A percentile compares a stretch with the other conserved stretches of the same genome.
Conservation (phyloP, 2,329 filamentous ascomycete species). For the Ceratocystiopsis minuta region DNA sequence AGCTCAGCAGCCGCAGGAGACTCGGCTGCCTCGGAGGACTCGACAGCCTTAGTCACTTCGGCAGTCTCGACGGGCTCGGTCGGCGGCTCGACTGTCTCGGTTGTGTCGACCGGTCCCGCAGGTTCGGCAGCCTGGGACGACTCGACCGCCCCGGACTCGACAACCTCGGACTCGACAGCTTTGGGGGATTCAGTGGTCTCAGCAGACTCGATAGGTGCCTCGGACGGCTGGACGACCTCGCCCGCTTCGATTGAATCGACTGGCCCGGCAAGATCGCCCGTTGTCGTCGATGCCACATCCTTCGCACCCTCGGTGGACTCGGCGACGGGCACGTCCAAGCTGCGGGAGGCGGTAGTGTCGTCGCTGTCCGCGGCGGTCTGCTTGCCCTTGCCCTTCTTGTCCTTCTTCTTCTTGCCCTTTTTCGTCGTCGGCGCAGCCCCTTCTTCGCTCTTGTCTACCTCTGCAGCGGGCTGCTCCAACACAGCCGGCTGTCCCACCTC, state of each 20-base stretch:
- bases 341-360: too few species aligned
- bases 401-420: constrained; percentile 4
- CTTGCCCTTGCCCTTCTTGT: constrained; percentile 3
- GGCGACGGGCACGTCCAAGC: background rate
- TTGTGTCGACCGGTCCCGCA: background rate
- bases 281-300: too few species aligned
- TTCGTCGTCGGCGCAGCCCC: background rate
- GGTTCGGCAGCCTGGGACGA: background rate
- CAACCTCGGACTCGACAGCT: background rate
- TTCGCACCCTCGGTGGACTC: background rate
- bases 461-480: too few species aligned
- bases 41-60: constrained; percentile 13
- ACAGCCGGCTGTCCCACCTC: too few species aligned
- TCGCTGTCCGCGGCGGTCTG: background rate
- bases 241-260: too few species aligned
- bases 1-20: background rate
- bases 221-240: too few species aligned
- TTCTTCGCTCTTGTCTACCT: background rate
- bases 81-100: background rate
- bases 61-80: background rate
- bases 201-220: too few species aligned
- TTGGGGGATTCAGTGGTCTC: background rate
- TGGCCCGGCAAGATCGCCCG: too few species aligned
- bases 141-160: background rate
- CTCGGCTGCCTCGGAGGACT: background rate